Evolutionary conservation across 176 grass and related monocot genomes (phyloP).

Genomic region (Oryza nivara): DNA sequence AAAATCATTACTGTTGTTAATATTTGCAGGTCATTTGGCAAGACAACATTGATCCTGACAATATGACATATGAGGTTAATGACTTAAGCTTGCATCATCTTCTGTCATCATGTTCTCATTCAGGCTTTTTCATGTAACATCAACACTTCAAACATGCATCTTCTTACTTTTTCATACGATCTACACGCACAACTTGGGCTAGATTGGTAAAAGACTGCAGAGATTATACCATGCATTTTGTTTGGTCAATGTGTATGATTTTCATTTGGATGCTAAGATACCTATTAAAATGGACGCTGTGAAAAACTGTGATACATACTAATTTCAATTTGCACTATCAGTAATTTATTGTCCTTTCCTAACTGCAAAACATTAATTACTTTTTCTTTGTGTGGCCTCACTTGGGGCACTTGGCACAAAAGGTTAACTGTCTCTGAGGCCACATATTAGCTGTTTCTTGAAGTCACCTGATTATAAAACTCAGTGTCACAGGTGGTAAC

Average conservation of each 20-base stretch:
- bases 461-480: neutral
- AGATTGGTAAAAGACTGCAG: constrained; percentile 14
- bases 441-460: constrained; percentile 12
- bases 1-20: constrained; percentile 11
- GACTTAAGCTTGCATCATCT: constrained; percentile 26
- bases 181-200: neutral
- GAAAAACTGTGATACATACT: too few species aligned
- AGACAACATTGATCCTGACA: constrained; percentile 93
- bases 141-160: constrained; percentile 9
- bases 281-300: constrained; percentile 3
- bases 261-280: constrained; percentile 27
- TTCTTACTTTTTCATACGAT: neutral
- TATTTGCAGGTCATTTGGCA: constrained; percentile 83
- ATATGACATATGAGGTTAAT: constrained; percentile 97
- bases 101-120: neutral
- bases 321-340: neutral
- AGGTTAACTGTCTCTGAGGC: constrained; percentile 2
- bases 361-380: neutral
- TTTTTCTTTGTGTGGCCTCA: neutral
- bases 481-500: neutral
- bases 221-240: neutral
- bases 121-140: constrained; percentile 25
- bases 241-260: constrained; percentile 4
- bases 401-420: neutral
- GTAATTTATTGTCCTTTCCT: neutral